Conservation (phyloP, 495 filamentous ascomycete species). For the Penicillium flavigenum region DNA sequence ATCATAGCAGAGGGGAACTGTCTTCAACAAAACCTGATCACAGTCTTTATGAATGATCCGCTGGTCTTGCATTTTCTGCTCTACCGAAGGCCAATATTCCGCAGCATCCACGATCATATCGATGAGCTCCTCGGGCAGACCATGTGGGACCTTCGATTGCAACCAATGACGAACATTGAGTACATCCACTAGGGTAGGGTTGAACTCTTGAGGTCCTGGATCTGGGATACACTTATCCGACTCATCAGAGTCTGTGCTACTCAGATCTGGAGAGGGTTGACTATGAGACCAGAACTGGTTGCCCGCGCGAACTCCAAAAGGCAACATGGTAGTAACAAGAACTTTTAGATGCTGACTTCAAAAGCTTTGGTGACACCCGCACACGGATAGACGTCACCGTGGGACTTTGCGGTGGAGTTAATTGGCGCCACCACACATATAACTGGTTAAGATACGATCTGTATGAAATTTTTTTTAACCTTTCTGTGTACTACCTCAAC, state of each 20-base stretch:
- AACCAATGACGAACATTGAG: constrained; percentile 38
- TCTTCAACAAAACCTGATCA: constrained; percentile 41
- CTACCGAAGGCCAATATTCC: constrained; percentile 65
- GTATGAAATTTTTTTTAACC: neutral
- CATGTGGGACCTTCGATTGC: constrained; percentile 39
- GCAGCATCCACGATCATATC: constrained; percentile 66
- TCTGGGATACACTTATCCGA: neutral
- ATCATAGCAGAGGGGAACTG: constrained; percentile 43
- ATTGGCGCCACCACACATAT: neutral
- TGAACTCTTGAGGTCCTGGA: constrained; percentile 14
- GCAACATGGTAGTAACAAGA: neutral
- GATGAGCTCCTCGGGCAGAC: constrained; percentile 62
- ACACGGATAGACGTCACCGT: neutral
- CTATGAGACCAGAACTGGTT: neutral
- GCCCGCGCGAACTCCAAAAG: constrained; percentile 2
- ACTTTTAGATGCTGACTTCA: neutral
- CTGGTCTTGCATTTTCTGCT: constrained; percentile 31
- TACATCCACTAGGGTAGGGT: constrained; percentile 36
- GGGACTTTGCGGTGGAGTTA: neutral
- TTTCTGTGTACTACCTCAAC: constrained; percentile 2
- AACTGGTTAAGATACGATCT: neutral
- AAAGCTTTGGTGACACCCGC: constrained; percentile 2
- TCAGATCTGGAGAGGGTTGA: neutral
- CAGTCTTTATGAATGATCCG: constrained; percentile 34
- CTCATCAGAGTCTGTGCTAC: neutral